Percentiles rank a stretch among this genome's conserved stretches.
These are phyloP conservation scores for Nicotiana paniculata DNA, from an alignment of 257 asterid species.

Conservation along the genomic window DNA sequence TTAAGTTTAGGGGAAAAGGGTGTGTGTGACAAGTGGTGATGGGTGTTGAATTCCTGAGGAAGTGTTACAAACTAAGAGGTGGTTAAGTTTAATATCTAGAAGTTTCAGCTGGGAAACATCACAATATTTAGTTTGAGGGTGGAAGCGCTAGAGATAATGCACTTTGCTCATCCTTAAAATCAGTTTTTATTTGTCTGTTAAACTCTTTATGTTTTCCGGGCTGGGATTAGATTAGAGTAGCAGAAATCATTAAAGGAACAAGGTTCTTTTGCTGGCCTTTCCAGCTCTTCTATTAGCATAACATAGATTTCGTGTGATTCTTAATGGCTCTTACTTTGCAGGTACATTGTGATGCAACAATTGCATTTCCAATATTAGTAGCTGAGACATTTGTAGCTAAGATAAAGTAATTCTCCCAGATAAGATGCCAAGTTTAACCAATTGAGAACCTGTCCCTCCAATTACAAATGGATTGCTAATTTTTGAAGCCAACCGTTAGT, in stretches of 20 bases:
- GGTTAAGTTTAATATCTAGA: neutral
- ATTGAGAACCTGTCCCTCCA: neutral
- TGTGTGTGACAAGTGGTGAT: neutral
- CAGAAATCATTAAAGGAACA: neutral
- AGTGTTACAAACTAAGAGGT: neutral
- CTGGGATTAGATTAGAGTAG: neutral
- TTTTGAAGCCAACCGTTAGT: neutral
- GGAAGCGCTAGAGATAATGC: neutral
- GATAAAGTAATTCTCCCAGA: conserved; percentile 11
- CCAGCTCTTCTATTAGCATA: neutral
- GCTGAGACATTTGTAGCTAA: conserved; percentile 81
- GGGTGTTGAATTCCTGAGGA: neutral
- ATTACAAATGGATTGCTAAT: neutral
- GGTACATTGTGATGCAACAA: conserved; percentile 96
- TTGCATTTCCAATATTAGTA: conserved; percentile 80
- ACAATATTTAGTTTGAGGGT: neutral
- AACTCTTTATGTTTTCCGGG: neutral
- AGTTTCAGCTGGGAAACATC: neutral
- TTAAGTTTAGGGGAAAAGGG: neutral
- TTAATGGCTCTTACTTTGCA: conserved; percentile 11
- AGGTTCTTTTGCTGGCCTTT: neutral
- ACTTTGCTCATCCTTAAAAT: neutral
- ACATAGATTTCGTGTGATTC: too few species aligned
- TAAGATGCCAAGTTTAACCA: neutral
- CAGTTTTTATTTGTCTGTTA: neutral